Percentiles rank a stretch among this genome's conserved stretches.
Evolutionary conservation across 2,329 filamentous ascomycete genomes (phyloP).

Genomic region (Claviceps purpurea): DNA sequence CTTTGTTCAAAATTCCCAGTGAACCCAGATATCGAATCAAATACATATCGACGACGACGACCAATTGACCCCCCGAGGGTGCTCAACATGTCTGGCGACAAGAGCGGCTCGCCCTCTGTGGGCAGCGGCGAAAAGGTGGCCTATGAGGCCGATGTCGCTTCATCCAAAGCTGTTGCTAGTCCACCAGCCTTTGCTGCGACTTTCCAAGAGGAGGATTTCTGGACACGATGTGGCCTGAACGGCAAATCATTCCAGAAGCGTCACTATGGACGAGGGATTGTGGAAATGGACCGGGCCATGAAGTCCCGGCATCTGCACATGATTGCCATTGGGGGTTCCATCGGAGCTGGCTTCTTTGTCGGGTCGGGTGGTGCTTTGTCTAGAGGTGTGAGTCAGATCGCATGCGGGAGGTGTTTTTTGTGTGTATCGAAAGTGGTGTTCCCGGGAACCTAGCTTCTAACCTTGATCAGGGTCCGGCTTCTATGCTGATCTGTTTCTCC

Average conservation of each 20-base stretch:
- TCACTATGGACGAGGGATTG: slow-evolving; percentile 16
- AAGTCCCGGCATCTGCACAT: slow-evolving; percentile 47
- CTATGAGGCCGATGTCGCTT: slow-evolving; percentile 1
- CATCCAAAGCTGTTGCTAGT: slow-evolving; percentile 3
- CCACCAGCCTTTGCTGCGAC: slow-evolving; percentile 5
- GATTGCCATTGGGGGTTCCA: slow-evolving; percentile 49
- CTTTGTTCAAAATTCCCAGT: too few species aligned
- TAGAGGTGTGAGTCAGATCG: slow-evolving; percentile 28
- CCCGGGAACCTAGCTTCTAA: neutral
- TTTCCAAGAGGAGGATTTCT: slow-evolving; percentile 17
- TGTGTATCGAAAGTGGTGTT: neutral
- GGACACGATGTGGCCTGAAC: slow-evolving; percentile 23
- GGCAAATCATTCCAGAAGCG: slow-evolving; percentile 22
- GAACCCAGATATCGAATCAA: too few species aligned
- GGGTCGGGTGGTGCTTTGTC: slow-evolving; percentile 41
- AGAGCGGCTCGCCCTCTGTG: neutral
- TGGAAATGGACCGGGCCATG: slow-evolving; percentile 33
- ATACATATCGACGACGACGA: too few species aligned
- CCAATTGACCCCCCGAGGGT: neutral
- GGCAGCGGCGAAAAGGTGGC: slow-evolving; percentile 5
- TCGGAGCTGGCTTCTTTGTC: slow-evolving; percentile 51
- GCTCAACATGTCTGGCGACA: slow-evolving; percentile 1
- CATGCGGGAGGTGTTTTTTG: neutral
- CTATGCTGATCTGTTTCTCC: slow-evolving; percentile 35
- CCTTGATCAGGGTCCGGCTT: slow-evolving; percentile 21